Evolutionary conservation across 495 filamentous ascomycete species (phyloP).

Genomic region (Aspergillus funiculosus): DNA sequence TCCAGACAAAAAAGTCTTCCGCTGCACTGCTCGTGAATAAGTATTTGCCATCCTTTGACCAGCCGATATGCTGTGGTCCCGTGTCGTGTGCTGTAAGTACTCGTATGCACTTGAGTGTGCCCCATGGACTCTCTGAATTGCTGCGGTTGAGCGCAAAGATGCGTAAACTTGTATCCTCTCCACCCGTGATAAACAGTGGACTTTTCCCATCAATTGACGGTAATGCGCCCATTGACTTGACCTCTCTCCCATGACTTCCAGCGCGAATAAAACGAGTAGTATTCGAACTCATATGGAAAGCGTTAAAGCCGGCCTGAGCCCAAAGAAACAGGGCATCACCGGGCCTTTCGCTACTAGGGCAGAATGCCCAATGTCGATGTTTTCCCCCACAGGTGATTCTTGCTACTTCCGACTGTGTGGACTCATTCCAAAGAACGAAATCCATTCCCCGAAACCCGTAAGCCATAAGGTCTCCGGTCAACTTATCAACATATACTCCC

Average conservation of each 20-base stretch:
- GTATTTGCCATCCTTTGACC: constrained; percentile 57
- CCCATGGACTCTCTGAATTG: constrained; percentile 21
- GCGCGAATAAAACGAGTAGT: constrained; percentile 50
- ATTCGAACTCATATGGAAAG: constrained; percentile 44
- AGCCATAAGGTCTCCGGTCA: constrained; percentile 51
- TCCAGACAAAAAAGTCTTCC: constrained; percentile 88
- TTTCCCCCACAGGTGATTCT: constrained; percentile 74
- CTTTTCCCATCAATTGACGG: constrained; percentile 9
- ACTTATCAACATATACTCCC: constrained; percentile 52
- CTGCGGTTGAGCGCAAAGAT: constrained; percentile 35
- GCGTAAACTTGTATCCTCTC: constrained; percentile 82
- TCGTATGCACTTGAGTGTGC: constrained; percentile 49
- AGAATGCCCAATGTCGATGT: constrained; percentile 65
- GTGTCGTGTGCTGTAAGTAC: constrained; percentile 69
- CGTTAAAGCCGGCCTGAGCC: constrained; percentile 40
- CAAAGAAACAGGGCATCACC: constrained; percentile 45
- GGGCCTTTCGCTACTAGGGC: constrained; percentile 21
- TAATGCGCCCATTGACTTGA: constrained; percentile 65
- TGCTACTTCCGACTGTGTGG: constrained; percentile 56
- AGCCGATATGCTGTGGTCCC: constrained; percentile 76
- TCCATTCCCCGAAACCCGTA: constrained; percentile 74
- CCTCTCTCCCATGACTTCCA: constrained; percentile 83
- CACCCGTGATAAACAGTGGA: constrained; percentile 65
- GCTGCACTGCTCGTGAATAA: constrained; percentile 80
- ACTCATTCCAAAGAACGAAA: constrained; percentile 77